Evolutionary conservation across 169 alveolate species (phyloP).

Genomic region (Plasmodium knowlesi): DNA sequence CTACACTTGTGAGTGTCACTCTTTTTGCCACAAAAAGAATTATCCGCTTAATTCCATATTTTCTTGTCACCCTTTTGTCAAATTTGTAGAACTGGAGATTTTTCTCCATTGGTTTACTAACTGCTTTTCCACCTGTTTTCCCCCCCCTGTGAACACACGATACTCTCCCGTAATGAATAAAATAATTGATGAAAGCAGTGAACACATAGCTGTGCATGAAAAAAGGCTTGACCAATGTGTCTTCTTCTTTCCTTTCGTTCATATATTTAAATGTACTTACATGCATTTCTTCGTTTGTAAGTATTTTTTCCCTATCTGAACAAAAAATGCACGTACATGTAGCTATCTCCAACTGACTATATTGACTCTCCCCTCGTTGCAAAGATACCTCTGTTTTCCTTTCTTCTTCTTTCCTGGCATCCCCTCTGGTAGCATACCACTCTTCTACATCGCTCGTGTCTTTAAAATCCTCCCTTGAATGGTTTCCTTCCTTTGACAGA

Average conservation of each 20-base stretch:
- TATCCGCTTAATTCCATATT: conserved; percentile 7
- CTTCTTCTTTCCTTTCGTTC: conserved; percentile 38
- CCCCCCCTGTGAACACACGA: not conserved
- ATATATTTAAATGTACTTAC: conserved; percentile 23
- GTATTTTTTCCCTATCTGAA: not conserved
- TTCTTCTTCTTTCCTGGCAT: not conserved
- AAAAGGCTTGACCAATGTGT: conserved; percentile 25
- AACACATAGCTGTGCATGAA: conserved; percentile 52
- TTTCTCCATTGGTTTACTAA: no score
- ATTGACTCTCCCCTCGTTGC: not conserved
- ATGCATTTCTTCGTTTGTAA: conserved; percentile 23
- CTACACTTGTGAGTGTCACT: conserved; percentile 24
- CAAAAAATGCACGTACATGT: conserved; percentile 41
- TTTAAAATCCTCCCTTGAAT: not conserved
- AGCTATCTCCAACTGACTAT: not conserved
- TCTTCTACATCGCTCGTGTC: conserved; percentile 38
- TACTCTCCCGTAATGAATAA: conserved; percentile 20
- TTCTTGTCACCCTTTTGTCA: not conserved
- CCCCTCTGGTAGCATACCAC: not conserved
- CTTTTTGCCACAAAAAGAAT: conserved; percentile 9
- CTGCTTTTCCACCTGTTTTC: not conserved
- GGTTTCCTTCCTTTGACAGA: not conserved
- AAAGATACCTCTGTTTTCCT: not conserved
- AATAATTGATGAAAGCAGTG: conserved; percentile 26
- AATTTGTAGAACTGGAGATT: conserved; percentile 11